phyloP scores from a whole-genome alignment of 2,329 filamentous ascomycete species.

The Epicoccum nigrum region DNA sequence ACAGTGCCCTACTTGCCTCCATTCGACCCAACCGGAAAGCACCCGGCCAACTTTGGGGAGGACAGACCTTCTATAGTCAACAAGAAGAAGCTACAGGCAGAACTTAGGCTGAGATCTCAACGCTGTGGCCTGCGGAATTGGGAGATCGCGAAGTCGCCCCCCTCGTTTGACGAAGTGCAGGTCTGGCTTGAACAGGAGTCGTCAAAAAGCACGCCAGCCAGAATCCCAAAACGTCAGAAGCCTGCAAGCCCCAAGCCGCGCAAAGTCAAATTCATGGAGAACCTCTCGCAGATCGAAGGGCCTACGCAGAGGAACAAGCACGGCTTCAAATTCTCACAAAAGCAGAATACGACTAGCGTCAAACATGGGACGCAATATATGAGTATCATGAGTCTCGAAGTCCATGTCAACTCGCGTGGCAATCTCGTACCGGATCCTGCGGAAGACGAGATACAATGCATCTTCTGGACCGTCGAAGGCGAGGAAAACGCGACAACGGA shows the following conservation, averaged over 20 bases:
- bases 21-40: constrained; percentile 71
- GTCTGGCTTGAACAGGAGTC: constrained; percentile 64
- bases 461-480: constrained; percentile 89
- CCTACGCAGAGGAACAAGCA: constrained; percentile 82
- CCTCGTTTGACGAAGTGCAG: constrained; percentile 71
- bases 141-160: constrained; percentile 76
- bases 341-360: constrained; percentile 73
- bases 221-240: constrained; percentile 8
- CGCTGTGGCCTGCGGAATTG: constrained; percentile 71
- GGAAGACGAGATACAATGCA: constrained; percentile 82
- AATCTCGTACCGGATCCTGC: constrained; percentile 86
- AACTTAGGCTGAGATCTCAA: constrained; percentile 60
- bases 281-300: constrained; percentile 83
- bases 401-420: constrained; percentile 87
- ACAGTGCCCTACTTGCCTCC: constrained; percentile 79
- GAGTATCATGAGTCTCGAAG: constrained; percentile 92
- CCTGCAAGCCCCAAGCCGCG: constrained; percentile 23
- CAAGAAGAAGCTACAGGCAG: constrained; percentile 57
- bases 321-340: constrained; percentile 86
- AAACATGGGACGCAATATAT: constrained; percentile 90
- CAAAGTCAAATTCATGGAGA: constrained; percentile 26
- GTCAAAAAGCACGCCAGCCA: constrained; percentile 20
- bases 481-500: constrained; percentile 67
- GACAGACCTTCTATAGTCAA: constrained; percentile 57
- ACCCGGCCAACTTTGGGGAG: constrained; percentile 62